A percentile compares a stretch with the other conserved stretches of the same genome.
Conservation (phyloP, 306 rosid species). For the Spatholobus suberectus region DNA sequence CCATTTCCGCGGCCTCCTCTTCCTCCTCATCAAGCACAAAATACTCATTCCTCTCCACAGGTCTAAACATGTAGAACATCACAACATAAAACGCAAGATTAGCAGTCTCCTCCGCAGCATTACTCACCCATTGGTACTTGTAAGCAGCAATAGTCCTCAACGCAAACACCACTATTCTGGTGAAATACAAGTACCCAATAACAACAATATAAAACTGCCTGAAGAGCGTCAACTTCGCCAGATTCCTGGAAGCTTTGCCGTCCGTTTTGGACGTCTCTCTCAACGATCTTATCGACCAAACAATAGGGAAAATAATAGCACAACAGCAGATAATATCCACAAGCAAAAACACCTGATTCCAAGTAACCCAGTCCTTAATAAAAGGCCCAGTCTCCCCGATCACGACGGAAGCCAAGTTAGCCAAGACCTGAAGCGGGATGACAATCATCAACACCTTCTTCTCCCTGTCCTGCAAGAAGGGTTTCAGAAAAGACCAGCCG, state of each 20-base stretch:
- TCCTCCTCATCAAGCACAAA: slow-evolving; percentile 92
- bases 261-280: slow-evolving; percentile 91
- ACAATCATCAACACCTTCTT: slow-evolving; percentile 96
- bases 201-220: slow-evolving; percentile 91
- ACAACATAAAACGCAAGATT: slow-evolving; percentile 75
- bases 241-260: slow-evolving; percentile 85
- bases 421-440: slow-evolving; percentile 90
- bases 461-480: slow-evolving; percentile 89
- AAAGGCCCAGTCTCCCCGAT: slow-evolving; percentile 95
- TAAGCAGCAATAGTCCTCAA: slow-evolving; percentile 89
- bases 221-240: slow-evolving; percentile 85
- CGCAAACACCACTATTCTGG: slow-evolving; percentile 84
- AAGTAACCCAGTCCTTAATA: slow-evolving; percentile 92
- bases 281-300: slow-evolving; percentile 88
- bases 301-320: slow-evolving; percentile 90
- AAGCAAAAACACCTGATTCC: slow-evolving; percentile 91
- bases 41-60: slow-evolving; percentile 87
- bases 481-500: slow-evolving; percentile 90
- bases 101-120: slow-evolving; percentile 89
- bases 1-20: slow-evolving; percentile 89
- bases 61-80: slow-evolving; percentile 97
- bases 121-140: slow-evolving; percentile 92
- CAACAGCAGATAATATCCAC: slow-evolving; percentile 94
- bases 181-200: slow-evolving; percentile 86
- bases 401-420: slow-evolving; percentile 84